Evolutionary conservation across 495 filamentous ascomycete genomes (phyloP), one percentile per base, ranked within the genome.

Genomic region (Penicillium ucsense): DNA sequence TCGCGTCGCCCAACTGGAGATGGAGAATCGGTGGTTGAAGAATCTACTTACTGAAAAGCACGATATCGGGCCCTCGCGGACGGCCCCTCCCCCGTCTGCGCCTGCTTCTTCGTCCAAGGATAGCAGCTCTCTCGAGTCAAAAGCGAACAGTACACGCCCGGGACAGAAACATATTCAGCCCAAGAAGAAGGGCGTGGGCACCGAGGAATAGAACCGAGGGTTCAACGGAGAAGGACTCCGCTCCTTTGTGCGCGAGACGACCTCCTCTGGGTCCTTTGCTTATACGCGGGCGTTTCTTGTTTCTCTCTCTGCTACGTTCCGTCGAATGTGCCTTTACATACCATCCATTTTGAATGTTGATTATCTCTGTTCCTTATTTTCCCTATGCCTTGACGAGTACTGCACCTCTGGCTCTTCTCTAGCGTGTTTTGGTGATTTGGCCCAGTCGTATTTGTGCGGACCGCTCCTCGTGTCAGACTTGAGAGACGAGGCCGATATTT

Each of bases 1-100:
- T 43, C 82, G 85, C 37, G 88, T 98, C 42, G 80, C 81, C 45
- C 83, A 89, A 55, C 71, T 98, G 30, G 88, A 96, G 74, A 90
- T 86, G 65, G 91, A 98, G 68, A 98, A 98, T 67, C 85, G 86
- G 53, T 97, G 92, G 94, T 67, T 98, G 59, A 90, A 94, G 77
- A 87, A 86, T 51, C 77, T 98, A 42, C 80, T 98, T 41, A 87
- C 85, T 45, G 92, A 95, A 71, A 96, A 95, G 77, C 89, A 87
- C 46, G 85, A 72, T 31, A 53, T 63, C 9, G 49, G 51, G 3
- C 6, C 53, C 8, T 49, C 53, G 31, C 61, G 67, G 3, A 50
- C 63, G 55, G 53, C 60, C 3, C 57, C 66, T 32, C 59, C 66
- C 20, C 20, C 20, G 20, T 20, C 20, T 20, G 20, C 20, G 2